phyloP scores from a whole-genome alignment of 2,329 filamentous ascomycete species.

The Neoarthrinium moseri region DNA sequence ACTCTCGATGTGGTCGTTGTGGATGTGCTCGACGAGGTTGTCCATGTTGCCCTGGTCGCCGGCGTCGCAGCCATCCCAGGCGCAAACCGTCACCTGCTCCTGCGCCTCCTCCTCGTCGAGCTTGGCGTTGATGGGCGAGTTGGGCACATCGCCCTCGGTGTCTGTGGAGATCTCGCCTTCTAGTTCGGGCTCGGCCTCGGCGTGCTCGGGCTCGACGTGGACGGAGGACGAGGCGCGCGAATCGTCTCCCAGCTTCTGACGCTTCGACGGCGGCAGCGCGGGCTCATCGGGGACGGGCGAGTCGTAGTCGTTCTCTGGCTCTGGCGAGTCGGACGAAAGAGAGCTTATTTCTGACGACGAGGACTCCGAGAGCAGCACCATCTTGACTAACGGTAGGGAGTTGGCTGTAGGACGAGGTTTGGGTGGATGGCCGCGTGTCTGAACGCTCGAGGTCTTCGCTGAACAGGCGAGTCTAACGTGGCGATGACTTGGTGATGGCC shows the following conservation, averaged over 20 bases:
- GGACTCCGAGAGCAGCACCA: constrained; percentile 24
- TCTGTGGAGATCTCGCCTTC: constrained; percentile 81
- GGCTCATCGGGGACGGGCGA: constrained; percentile 11
- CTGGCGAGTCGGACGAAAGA: constrained; percentile 29
- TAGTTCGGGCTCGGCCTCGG: constrained; percentile 33
- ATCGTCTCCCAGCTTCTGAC: constrained; percentile 32
- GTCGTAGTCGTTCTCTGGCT: constrained; percentile 25
- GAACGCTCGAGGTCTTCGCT: no score
- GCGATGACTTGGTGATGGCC: no score
- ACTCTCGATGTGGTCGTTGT: constrained; percentile 90
- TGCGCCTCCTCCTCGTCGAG: constrained; percentile 73
- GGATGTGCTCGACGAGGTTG: constrained; percentile 76
- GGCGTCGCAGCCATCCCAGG: constrained; percentile 72
- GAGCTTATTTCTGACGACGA: constrained; percentile 31
- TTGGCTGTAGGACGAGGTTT: not conserved
- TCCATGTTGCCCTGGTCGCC: constrained; percentile 81
- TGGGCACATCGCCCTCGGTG: constrained; percentile 81
- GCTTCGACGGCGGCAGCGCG: constrained; percentile 30
- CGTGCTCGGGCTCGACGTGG: constrained; percentile 46
- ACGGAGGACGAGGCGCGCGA: constrained; percentile 46
- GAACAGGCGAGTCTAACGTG: no score
- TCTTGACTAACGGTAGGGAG: no score
- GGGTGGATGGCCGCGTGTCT: no score
- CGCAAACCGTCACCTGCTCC: constrained; percentile 75
- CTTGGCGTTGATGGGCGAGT: constrained; percentile 65